Percentiles rank a stretch among this genome's conserved stretches.
Evolutionary conservation across 176 grass and related monocot species (phyloP).

Genomic region (Panicum miliaceum): DNA sequence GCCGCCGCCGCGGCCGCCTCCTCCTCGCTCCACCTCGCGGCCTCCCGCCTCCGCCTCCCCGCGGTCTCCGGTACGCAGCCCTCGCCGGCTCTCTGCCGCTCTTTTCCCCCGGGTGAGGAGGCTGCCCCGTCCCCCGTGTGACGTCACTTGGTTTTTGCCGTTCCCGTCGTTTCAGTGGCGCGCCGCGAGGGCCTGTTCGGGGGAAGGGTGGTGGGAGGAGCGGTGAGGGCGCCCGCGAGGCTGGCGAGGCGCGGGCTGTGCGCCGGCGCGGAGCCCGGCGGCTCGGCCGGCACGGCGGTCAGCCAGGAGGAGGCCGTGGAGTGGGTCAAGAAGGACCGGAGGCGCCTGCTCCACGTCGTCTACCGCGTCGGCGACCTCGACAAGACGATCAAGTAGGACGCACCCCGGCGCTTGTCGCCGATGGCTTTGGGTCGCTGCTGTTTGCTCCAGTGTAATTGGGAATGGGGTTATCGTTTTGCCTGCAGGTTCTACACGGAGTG

Average conservation of each 20-base stretch:
- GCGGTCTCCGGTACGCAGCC: conserved; percentile 32
- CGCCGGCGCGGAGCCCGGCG: conserved; percentile 37
- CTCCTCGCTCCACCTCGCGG: conserved; percentile 28
- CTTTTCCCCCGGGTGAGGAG: background rate
- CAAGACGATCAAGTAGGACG: conserved; percentile 95
- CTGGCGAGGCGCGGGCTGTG: conserved; percentile 53
- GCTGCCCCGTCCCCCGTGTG: background rate
- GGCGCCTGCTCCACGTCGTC: conserved; percentile 89
- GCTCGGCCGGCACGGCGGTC: conserved; percentile 49
- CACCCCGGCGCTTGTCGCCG: background rate
- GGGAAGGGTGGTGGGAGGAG: conserved; percentile 25
- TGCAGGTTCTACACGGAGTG: conserved; percentile 94
- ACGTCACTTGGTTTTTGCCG: conserved; percentile 21
- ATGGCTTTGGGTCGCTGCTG: background rate
- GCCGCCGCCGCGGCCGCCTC: conserved; percentile 27
- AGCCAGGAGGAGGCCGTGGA: conserved; percentile 66
- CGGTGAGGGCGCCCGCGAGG: conserved; percentile 42
- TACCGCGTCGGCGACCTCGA: conserved; percentile 95
- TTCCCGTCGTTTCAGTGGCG: conserved; percentile 46
- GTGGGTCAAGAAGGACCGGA: conserved; percentile 82
- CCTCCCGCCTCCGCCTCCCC: conserved; percentile 34
- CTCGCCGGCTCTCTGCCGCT: background rate
- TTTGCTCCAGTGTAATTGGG: conserved; percentile 26
- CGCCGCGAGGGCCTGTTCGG: conserved; percentile 54
- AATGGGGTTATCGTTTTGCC: background rate